These are phyloP conservation scores for Epichloe baconii DNA, from an alignment of 2,329 filamentous ascomycete species.

Conservation along the genomic window DNA sequence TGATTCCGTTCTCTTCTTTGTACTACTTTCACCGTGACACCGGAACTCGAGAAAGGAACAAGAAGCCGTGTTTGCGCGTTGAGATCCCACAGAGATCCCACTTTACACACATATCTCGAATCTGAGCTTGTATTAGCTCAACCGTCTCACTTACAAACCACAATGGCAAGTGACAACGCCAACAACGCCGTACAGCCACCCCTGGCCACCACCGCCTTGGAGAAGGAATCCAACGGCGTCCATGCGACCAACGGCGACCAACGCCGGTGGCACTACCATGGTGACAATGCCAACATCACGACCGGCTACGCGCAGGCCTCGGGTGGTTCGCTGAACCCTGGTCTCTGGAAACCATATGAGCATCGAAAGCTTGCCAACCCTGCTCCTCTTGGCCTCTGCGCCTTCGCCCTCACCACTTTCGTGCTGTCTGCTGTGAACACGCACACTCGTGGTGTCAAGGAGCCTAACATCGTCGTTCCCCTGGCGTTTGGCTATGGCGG, in stretches of 20 bases:
- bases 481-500: constrained; percentile 65
- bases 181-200: not conserved
- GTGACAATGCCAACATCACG: constrained; percentile 14
- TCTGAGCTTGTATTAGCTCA: not conserved
- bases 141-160: not conserved
- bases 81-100: not conserved
- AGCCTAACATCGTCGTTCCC: constrained; percentile 54
- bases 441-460: constrained; percentile 42
- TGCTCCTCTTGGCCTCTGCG: constrained; percentile 61
- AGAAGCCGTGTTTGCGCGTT: too few species aligned
- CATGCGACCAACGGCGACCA: constrained; percentile 1
- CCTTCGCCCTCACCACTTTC: constrained; percentile 75
- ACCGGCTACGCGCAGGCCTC: constrained; percentile 6
- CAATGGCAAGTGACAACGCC: constrained; percentile 8
- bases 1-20: too few species aligned
- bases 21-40: too few species aligned
- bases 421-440: constrained; percentile 65
- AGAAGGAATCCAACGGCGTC: constrained; percentile 9
- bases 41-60: too few species aligned
- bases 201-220: constrained; percentile 1
- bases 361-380: constrained; percentile 69
- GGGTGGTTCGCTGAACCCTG: constrained; percentile 62
- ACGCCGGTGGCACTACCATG: constrained; percentile 12
- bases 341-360: constrained; percentile 48
- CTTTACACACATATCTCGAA: not conserved